A percentile compares a stretch with the other conserved stretches of the same genome.
Conservation (phyloP, 2,329 filamentous ascomycete species). For the Paramyrothecium roridum region DNA sequence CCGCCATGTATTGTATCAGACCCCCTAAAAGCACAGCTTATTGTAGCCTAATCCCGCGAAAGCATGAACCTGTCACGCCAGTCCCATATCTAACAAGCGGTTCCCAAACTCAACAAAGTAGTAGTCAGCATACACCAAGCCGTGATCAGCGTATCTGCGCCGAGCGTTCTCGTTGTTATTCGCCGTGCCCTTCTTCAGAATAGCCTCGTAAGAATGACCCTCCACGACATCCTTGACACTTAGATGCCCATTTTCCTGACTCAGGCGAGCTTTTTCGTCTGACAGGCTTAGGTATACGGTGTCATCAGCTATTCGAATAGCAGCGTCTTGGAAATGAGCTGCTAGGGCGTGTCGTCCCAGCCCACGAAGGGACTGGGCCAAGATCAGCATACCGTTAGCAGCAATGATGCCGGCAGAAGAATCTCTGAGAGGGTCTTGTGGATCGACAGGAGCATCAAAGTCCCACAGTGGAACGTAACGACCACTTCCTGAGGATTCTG, state of each 20-base stretch:
- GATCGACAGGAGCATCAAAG: constrained; percentile 36
- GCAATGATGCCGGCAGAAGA: constrained; percentile 28
- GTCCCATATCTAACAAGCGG: constrained; percentile 31
- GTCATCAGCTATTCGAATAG: background rate
- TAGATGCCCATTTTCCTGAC: background rate
- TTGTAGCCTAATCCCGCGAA: too few relatives aligned
- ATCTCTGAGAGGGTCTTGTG: constrained; percentile 19
- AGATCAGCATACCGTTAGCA: constrained; percentile 28
- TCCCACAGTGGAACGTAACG: constrained; percentile 29
- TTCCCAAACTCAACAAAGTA: constrained; percentile 43
- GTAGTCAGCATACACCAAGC: constrained; percentile 45
- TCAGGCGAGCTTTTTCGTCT: background rate
- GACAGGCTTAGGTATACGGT: background rate
- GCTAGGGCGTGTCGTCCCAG: constrained; percentile 9
- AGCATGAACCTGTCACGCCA: constrained; percentile 5
- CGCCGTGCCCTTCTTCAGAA: constrained; percentile 22
- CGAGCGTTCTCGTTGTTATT: constrained; percentile 21
- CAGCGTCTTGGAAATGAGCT: constrained; percentile 6
- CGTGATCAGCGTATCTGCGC: constrained; percentile 24
- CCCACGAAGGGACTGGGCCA: constrained; percentile 21
- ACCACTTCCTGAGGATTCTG: constrained; percentile 7
- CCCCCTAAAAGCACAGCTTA: too few relatives aligned
- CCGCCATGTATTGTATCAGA: too few relatives aligned
- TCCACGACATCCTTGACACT: background rate
- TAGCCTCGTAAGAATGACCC: background rate